Conservation (phyloP, 2,329 filamentous ascomycete species). For the Aureobasidium namibiae region DNA sequence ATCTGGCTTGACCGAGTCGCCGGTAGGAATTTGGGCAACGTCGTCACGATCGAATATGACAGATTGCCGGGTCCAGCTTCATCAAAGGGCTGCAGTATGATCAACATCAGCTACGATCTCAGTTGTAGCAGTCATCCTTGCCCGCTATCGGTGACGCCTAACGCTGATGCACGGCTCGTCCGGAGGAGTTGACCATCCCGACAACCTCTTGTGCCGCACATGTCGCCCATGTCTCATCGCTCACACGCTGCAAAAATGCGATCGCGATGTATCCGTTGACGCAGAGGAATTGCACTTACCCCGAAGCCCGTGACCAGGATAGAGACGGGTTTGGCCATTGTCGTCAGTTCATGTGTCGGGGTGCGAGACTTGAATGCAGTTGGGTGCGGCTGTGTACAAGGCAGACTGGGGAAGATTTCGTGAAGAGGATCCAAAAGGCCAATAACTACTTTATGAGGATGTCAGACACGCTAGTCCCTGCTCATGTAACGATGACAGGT, state of each 20-base stretch:
- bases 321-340: conserved; percentile 28
- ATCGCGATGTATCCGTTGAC: not conserved
- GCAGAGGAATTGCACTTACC: conserved; percentile 22
- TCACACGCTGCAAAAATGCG: not conserved
- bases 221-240: not conserved
- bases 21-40: conserved; percentile 58
- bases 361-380: not conserved
- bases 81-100: conserved; percentile 60
- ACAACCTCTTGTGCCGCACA: not conserved
- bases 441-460: not conserved
- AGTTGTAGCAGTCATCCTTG: not conserved
- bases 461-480: not conserved
- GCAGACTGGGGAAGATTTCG: not conserved
- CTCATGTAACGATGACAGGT: not conserved
- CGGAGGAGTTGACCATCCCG: not conserved
- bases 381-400: not conserved
- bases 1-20: conserved; percentile 20
- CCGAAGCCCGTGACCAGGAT: conserved; percentile 40
- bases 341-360: not conserved
- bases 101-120: conserved; percentile 9
- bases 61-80: conserved; percentile 63
- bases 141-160: not conserved
- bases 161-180: not conserved
- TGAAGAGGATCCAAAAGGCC: not conserved
- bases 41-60: conserved; percentile 67